phyloP scores from a whole-genome alignment of 495 filamentous ascomycete species.

The Evernia prunastri region DNA sequence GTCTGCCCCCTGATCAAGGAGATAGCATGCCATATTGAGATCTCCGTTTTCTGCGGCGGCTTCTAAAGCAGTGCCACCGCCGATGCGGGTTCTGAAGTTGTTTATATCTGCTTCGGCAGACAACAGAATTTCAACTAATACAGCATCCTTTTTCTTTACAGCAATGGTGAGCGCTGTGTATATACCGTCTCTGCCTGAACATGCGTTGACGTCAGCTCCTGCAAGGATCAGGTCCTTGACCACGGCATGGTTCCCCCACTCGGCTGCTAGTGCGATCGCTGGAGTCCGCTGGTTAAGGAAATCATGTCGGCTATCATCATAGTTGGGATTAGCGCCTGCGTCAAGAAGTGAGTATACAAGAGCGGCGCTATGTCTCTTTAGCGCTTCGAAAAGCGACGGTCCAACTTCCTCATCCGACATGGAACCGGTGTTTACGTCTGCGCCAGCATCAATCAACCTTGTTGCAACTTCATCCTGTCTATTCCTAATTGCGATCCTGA shows the following conservation, averaged over 20 bases:
- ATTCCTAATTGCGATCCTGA: neutral
- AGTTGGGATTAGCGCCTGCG: neutral
- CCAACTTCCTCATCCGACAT: neutral
- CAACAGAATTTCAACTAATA: too few relatives aligned
- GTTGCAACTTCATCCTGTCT: neutral
- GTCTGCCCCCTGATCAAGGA: too few relatives aligned
- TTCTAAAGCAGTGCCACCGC: too few relatives aligned
- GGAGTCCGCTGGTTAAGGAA: too few relatives aligned
- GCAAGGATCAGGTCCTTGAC: neutral
- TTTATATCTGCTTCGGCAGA: too few relatives aligned
- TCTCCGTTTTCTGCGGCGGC: too few relatives aligned
- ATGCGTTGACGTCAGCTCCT: neutral
- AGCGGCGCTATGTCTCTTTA: neutral
- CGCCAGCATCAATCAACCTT: conserved; percentile 1
- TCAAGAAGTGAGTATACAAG: neutral
- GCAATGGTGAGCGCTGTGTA: neutral
- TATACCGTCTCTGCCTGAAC: neutral
- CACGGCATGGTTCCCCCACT: neutral
- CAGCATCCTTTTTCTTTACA: too few relatives aligned
- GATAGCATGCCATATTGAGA: too few relatives aligned
- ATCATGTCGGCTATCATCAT: too few relatives aligned
- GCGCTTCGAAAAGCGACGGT: neutral
- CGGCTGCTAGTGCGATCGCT: neutral
- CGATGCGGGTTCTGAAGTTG: too few relatives aligned
- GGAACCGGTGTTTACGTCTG: neutral